phyloP scores from a whole-genome alignment of 768 basidiomycete species.

The Agrocybe chaxingu region DNA sequence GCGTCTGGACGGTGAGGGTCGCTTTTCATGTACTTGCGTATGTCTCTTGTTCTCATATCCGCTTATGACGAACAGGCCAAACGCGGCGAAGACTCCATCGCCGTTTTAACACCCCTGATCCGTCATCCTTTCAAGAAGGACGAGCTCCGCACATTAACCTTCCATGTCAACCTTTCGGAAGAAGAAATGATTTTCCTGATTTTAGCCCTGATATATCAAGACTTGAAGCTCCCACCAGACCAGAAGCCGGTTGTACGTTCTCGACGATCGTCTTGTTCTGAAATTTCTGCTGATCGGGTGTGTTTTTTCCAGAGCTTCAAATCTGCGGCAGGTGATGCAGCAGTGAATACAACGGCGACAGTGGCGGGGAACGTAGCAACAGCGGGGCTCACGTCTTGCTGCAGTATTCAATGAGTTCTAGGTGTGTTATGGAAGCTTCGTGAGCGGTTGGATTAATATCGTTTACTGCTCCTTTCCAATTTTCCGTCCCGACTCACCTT shows the following conservation, averaged over 20 bases:
- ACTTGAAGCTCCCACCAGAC: slow-evolving; percentile 9
- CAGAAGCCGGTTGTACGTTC: slow-evolving; percentile 7
- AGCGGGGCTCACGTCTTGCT: no score
- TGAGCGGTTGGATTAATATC: no score
- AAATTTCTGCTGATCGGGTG: background rate
- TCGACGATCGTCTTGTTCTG: background rate
- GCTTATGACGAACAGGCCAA: slow-evolving; percentile 7
- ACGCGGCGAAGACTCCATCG: slow-evolving; percentile 5
- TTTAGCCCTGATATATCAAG: slow-evolving; percentile 9
- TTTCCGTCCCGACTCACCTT: no score
- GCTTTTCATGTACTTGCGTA: background rate
- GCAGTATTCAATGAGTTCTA: no score
- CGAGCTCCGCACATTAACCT: slow-evolving; percentile 13
- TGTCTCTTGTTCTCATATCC: background rate
- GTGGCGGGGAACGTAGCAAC: slow-evolving; percentile 5
- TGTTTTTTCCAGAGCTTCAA: background rate
- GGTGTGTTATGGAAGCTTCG: no score
- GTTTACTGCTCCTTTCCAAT: no score
- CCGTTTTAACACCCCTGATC: slow-evolving; percentile 9
- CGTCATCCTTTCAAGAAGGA: slow-evolving; percentile 12
- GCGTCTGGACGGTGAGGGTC: slow-evolving; percentile 13
- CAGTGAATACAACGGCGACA: background rate
- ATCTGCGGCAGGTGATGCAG: slow-evolving; percentile 3
- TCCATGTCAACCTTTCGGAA: slow-evolving; percentile 7
- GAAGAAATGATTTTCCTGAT: slow-evolving; percentile 17